Evolutionary conservation across 2,329 filamentous ascomycete genomes (phyloP), one percentile per base, ranked within the genome.

Genomic region (Proliferodiscus dingleyae): DNA sequence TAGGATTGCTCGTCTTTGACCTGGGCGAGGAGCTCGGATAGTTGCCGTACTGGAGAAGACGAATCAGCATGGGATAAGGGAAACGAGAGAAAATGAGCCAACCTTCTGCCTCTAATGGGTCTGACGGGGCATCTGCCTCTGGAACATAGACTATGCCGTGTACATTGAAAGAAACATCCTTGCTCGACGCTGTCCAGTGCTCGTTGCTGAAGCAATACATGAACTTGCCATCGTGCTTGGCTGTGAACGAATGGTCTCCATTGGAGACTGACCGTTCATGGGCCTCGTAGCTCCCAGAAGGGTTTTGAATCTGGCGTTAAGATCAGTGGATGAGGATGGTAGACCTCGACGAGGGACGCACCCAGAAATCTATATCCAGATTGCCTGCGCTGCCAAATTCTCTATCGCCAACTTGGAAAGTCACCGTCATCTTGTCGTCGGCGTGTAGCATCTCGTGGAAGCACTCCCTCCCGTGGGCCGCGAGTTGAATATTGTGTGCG

Each of bases 141-240:
- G 87, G 86, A 41, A 98, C 89, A 70, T 97, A 98, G 64, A 98
- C 91, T 56, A 98, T 89, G 59, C 93, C 93, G 71, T 98, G 93
- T 42, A 98, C 93, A 68, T 98, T 98, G 81, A 98, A 98, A 46
- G 89, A 95, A 43, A 98, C 91, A 69, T 98, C 93, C 72, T 98
- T 98, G 66, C 82, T 94, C 68, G 89, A 89, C 48, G 90, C 89
- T 48, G 88, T 87, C 89, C 91, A 98, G 68, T 93, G 85, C 75
- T 97, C 91, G 71, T 98, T 98, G 71, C 93, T 94, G 73, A 98
- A 98, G 81, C 93, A 98, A 81, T 98, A 98, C 47, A 80, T 74
- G 73, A 87, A 96, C 71, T 87, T 89, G 55, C 93, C 93, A 67
- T 98, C 90, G 64, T 82, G 71, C 59, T 77, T 74, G 41, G 93